A percentile compares a stretch with the other conserved stretches of the same genome.
Evolutionary conservation across 352 stramenopile genomes (phyloP).

Genomic region (Phytophthora pini): DNA sequence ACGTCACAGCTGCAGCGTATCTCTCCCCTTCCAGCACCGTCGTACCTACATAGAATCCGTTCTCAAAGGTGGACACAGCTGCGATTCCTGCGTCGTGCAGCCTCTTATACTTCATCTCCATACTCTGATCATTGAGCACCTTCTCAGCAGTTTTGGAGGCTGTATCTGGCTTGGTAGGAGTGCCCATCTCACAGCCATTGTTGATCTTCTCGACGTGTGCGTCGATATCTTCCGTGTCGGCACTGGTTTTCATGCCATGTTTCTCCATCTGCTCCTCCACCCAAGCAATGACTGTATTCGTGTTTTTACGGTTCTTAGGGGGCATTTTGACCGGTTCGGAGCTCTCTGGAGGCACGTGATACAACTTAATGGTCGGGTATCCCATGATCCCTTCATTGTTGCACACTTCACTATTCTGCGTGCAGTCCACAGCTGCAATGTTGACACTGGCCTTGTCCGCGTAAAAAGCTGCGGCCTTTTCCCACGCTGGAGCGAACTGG

Average conservation of each 20-base stretch:
- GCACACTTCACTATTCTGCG: slow-evolving; percentile 58
- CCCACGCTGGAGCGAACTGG: slow-evolving; percentile 72
- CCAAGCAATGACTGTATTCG: slow-evolving; percentile 72
- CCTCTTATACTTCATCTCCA: slow-evolving; percentile 67
- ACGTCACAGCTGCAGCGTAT: slow-evolving; percentile 63
- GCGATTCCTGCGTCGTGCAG: slow-evolving; percentile 72
- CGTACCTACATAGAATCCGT: slow-evolving; percentile 74
- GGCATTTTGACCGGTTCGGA: slow-evolving; percentile 47
- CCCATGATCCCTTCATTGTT: slow-evolving; percentile 64
- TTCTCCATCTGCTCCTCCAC: slow-evolving; percentile 61
- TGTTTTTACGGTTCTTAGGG: slow-evolving; percentile 44
- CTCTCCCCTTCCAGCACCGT: slow-evolving; percentile 63
- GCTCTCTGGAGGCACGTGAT: slow-evolving; percentile 55
- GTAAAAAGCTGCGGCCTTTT: slow-evolving; percentile 77
- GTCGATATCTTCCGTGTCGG: slow-evolving; percentile 54
- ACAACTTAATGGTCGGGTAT: slow-evolving; percentile 77
- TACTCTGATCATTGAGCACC: slow-evolving; percentile 40
- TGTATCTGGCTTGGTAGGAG: slow-evolving; percentile 1
- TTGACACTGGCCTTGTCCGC: slow-evolving; percentile 56
- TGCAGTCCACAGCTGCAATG: slow-evolving; percentile 82
- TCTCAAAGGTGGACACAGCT: slow-evolving; percentile 74
- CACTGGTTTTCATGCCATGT: slow-evolving; percentile 55
- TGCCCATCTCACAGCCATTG: slow-evolving; percentile 48
- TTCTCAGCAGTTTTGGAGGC: slow-evolving; percentile 23
- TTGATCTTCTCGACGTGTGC: slow-evolving; percentile 61